A percentile compares a stretch with the other conserved stretches of the same genome.
These are phyloP conservation scores for Aspergillus jensenii DNA, from an alignment of 2,329 filamentous ascomycete genomes.

Conservation along the genomic window DNA sequence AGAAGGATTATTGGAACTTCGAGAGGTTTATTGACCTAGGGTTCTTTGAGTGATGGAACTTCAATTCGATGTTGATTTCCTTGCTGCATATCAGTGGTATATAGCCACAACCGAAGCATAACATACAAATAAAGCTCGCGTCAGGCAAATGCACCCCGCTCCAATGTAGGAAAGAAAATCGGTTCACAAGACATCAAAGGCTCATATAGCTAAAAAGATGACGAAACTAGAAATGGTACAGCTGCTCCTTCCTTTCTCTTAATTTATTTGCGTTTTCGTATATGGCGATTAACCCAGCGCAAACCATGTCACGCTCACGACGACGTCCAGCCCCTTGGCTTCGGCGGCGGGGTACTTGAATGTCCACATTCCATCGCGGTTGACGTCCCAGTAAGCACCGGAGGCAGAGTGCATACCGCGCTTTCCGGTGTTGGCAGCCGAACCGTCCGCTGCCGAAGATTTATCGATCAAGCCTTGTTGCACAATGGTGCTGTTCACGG, in stretches of 20 bases:
- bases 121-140: neutral
- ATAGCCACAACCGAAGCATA: slow-evolving; percentile 3
- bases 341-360: slow-evolving; percentile 51
- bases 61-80: neutral
- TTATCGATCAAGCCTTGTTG: slow-evolving; percentile 69
- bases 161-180: neutral
- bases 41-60: neutral
- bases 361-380: slow-evolving; percentile 55
- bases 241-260: slow-evolving; percentile 2
- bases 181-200: neutral
- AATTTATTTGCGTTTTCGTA: neutral
- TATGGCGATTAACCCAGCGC: slow-evolving; percentile 27
- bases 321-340: slow-evolving; percentile 49
- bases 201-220: neutral
- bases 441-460: slow-evolving; percentile 55
- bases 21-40: neutral
- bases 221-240: slow-evolving; percentile 1
- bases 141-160: neutral
- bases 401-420: slow-evolving; percentile 64
- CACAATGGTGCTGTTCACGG: slow-evolving; percentile 97
- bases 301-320: slow-evolving; percentile 52
- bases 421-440: slow-evolving; percentile 68
- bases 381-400: slow-evolving; percentile 52
- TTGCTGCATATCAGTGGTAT: slow-evolving; percentile 5
- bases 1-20: slow-evolving; percentile 6